These are phyloP conservation scores for Pyrus bretschneideri DNA, from an alignment of 306 rosid species.

Conservation along the genomic window DNA sequence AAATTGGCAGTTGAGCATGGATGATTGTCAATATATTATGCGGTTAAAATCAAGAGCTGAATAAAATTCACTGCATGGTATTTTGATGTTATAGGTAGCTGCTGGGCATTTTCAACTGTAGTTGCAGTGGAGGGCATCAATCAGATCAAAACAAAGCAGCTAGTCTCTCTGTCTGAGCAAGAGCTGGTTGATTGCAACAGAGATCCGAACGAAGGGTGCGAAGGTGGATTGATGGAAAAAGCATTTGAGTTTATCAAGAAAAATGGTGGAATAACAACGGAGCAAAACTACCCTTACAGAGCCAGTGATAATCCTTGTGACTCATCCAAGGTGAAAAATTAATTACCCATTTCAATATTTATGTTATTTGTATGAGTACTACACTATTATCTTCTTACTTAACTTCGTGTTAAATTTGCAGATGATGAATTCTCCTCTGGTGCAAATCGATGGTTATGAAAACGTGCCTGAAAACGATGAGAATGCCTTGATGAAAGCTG, in stretches of 20 bases:
- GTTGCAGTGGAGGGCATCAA: slow-evolving; percentile 45
- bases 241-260: slow-evolving; percentile 34
- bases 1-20: neutral
- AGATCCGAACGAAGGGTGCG: slow-evolving; percentile 30
- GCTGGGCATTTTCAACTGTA: slow-evolving; percentile 50
- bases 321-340: slow-evolving; percentile 21
- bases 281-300: slow-evolving; percentile 35
- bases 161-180: slow-evolving; percentile 41
- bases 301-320: slow-evolving; percentile 26
- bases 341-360: neutral
- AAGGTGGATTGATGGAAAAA: slow-evolving; percentile 37
- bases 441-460: slow-evolving; percentile 37
- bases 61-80: neutral
- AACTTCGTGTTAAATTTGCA: neutral
- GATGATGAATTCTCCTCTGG: slow-evolving; percentile 22
- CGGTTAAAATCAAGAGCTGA: neutral
- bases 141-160: slow-evolving; percentile 25
- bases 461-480: slow-evolving; percentile 43
- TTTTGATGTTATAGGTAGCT: slow-evolving; percentile 26
- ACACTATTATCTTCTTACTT: neutral
- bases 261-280: slow-evolving; percentile 35
- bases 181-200: slow-evolving; percentile 38
- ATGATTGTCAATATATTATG: neutral
- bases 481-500: slow-evolving; percentile 41
- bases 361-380: neutral